Percentiles rank a stretch among this genome's conserved stretches.
phyloP scores from a whole-genome alignment of 2,329 filamentous ascomycete genomes.

The Dothistroma pini region DNA sequence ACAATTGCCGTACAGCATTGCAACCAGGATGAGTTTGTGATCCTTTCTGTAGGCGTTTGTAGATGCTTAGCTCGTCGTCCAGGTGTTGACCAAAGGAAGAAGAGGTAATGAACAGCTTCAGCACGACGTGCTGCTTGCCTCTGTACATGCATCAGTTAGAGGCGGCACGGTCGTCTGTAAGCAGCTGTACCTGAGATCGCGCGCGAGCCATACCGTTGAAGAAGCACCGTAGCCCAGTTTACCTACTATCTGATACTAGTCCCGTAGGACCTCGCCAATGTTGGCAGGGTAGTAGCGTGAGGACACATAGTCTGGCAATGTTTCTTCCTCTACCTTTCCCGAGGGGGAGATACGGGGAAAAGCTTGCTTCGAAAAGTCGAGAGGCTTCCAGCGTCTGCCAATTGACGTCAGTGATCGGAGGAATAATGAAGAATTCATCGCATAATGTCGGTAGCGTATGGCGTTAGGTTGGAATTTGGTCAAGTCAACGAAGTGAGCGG shows the following conservation, averaged over 20 bases:
- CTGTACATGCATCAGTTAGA: background rate
- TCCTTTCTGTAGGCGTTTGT: background rate
- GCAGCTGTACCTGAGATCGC: constrained; percentile 1
- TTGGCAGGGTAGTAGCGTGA: constrained; percentile 36
- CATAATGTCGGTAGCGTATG: background rate
- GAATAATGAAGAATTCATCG: background rate
- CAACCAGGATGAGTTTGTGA: background rate
- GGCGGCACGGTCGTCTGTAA: background rate
- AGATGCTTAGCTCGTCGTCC: constrained; percentile 4
- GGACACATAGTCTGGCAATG: background rate
- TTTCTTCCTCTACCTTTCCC: background rate
- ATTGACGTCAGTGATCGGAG: background rate
- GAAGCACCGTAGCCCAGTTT: constrained; percentile 6
- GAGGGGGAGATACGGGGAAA: background rate
- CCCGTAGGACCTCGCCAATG: constrained; percentile 35
- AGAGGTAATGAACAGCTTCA: constrained; percentile 3
- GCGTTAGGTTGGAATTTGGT: background rate
- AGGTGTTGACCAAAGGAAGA: constrained; percentile 2
- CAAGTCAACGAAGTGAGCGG: too few relatives aligned
- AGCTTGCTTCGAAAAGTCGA: background rate
- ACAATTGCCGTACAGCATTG: background rate
- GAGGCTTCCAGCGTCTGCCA: background rate
- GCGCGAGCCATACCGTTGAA: constrained; percentile 3
- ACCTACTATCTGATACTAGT: constrained; percentile 38
- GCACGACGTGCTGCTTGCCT: constrained; percentile 4